Evolutionary conservation across 2,329 filamentous ascomycete species (phyloP), one percentile per base, ranked within the genome.

Genomic region (Ascocoryne sarcoides): DNA sequence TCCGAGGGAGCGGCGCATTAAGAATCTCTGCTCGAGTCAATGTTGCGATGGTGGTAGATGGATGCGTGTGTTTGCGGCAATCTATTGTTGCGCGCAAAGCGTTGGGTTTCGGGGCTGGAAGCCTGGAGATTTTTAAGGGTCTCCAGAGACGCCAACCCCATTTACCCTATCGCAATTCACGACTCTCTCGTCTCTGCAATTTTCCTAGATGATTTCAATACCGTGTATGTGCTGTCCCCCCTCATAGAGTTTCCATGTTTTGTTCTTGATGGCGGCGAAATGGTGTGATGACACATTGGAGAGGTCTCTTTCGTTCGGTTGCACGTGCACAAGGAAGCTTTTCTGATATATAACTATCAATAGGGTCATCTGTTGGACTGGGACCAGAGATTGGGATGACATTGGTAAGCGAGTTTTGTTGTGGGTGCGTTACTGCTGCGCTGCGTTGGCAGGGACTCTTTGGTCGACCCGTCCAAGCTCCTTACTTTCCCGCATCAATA

Each of bases 401-500:
- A 34, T 32, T 34, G 30, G 31, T 39, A 39, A 39, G 37, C 37
- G 37, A 39, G 21, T 10, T 17, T 39, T 17, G 20, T n/a, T 17
- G 16, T 28, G 21, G 28, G n/a, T n/a, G n/a, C n/a, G n/a, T n/a
- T n/a, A n/a, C n/a, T n/a, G n/a, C n/a, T n/a, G n/a, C n/a, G n/a
- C n/a, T 39, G 37, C 30, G 30, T n/a, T 39, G 37, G 37, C 37
- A 34, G 30, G 19, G 23, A 26, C 23, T 37, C 34, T 7, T 28
- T 37, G 35, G 14, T 28, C 10, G 23, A 23, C 10, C 15, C 20
- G 35, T 23, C 10, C 10, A 19, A 29, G 4, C 15, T 26, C 7
- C 23, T 26, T 26, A 12, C 7, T 26, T 26, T 12, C 23, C 8
- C 15, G 17, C n/a, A 39, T 12, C 30, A 23, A n/a, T 33, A 30